phyloP scores from a whole-genome alignment of 768 basidiomycete species.

The Nidularia sp. region DNA sequence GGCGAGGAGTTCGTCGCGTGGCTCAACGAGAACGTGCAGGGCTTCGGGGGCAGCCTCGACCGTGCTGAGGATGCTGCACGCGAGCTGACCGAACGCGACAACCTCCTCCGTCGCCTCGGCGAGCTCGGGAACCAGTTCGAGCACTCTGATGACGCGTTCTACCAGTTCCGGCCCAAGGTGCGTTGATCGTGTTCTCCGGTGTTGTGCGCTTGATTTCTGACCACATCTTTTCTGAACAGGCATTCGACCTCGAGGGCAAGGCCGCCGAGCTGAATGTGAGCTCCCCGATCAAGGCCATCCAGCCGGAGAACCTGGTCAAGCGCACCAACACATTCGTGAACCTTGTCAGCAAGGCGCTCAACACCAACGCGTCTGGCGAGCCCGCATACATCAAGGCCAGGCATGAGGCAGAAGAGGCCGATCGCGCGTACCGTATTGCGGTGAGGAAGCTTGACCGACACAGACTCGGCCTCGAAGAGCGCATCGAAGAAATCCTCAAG shows the following conservation, averaged over 20 bases:
- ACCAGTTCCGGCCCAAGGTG: constrained; percentile 72
- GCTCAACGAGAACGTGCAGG: constrained; percentile 75
- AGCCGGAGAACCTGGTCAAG: constrained; percentile 56
- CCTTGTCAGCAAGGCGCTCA: constrained; percentile 71
- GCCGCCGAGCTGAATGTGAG: constrained; percentile 14
- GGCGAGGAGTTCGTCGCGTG: constrained; percentile 88
- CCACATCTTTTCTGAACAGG: constrained; percentile 25
- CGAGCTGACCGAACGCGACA: constrained; percentile 59
- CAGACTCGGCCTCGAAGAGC: constrained; percentile 81
- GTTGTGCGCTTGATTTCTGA: not conserved
- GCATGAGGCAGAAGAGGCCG: constrained; percentile 77
- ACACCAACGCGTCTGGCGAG: constrained; percentile 45
- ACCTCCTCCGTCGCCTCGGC: constrained; percentile 66
- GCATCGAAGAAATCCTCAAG: constrained; percentile 80
- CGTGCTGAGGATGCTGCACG: constrained; percentile 72
- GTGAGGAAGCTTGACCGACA: constrained; percentile 83
- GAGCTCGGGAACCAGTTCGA: constrained; percentile 84
- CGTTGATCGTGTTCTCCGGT: constrained; percentile 30
- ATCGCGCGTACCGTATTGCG: constrained; percentile 72
- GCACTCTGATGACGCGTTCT: constrained; percentile 72
- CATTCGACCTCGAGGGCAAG: constrained; percentile 54
- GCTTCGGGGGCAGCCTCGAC: constrained; percentile 74
- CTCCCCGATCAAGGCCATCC: constrained; percentile 17
- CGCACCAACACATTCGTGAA: constrained; percentile 66
- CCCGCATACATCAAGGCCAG: constrained; percentile 68